A percentile compares a stretch with the other conserved stretches of the same genome.
phyloP scores from a whole-genome alignment of 2,329 filamentous ascomycete species.

The Colletotrichum somersetense region DNA sequence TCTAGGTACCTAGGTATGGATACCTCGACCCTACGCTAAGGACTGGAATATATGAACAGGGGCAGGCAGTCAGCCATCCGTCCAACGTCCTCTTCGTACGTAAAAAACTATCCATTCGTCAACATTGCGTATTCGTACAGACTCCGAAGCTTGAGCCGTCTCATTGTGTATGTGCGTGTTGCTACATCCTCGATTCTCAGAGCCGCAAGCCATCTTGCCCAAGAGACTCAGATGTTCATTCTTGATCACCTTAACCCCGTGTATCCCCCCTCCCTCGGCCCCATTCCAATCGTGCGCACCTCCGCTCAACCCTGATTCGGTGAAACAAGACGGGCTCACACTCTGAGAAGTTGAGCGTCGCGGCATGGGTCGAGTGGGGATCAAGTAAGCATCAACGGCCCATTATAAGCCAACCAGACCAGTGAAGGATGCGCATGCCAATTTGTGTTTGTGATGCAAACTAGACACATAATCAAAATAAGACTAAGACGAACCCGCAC shows the following conservation, averaged over 20 bases:
- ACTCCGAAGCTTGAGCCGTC: background rate
- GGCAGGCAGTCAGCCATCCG: background rate
- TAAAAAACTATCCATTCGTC: background rate
- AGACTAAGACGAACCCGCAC: background rate
- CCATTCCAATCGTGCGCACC: slow-evolving; percentile 32
- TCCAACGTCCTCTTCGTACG: background rate
- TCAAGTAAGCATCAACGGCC: background rate
- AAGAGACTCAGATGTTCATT: background rate
- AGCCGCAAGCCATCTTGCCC: slow-evolving; percentile 10
- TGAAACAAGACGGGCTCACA: slow-evolving; percentile 30
- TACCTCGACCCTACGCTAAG: background rate
- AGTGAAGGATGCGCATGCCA: background rate
- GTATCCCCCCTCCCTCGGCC: slow-evolving; percentile 30
- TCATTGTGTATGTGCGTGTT: background rate
- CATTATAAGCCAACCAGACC: background rate
- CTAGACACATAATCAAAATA: background rate
- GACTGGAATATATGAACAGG: background rate
- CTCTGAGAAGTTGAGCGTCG: slow-evolving; percentile 2
- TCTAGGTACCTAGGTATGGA: too few species aligned
- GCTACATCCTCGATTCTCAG: background rate
- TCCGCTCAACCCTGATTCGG: slow-evolving; percentile 29
- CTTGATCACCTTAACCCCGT: background rate
- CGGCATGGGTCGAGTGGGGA: slow-evolving; percentile 10
- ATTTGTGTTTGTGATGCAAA: background rate
- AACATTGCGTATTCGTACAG: background rate